Percentiles rank a stretch among this genome's conserved stretches.
These are phyloP conservation scores for Boletus tomentosulus DNA, from an alignment of 768 basidiomycete species.

Conservation along the genomic window DNA sequence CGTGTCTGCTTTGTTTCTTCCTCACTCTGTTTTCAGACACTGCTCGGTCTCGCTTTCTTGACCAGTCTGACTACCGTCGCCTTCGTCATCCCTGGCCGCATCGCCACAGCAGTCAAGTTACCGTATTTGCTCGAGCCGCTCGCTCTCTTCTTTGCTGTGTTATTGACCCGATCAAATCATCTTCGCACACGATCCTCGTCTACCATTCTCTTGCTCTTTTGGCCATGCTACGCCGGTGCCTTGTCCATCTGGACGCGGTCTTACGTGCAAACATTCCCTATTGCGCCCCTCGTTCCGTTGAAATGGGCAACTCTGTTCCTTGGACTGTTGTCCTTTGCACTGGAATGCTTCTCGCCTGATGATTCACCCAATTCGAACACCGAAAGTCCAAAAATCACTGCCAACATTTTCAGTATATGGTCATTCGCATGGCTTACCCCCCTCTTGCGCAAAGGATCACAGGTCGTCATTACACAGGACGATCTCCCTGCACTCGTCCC, in stretches of 20 bases:
- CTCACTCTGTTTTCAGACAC: slow-evolving; percentile 33
- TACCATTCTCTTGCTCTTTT: slow-evolving; percentile 72
- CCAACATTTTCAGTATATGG: slow-evolving; percentile 83
- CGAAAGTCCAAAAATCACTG: slow-evolving; percentile 70
- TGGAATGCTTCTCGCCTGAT: slow-evolving; percentile 66
- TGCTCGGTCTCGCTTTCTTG: slow-evolving; percentile 45
- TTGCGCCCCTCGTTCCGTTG: slow-evolving; percentile 39
- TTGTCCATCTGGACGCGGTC: slow-evolving; percentile 63
- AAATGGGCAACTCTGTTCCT: slow-evolving; percentile 42
- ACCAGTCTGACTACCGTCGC: slow-evolving; percentile 43
- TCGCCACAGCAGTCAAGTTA: slow-evolving; percentile 39
- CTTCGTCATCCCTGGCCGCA: slow-evolving; percentile 35
- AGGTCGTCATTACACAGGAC: slow-evolving; percentile 70
- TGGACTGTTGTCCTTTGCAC: slow-evolving; percentile 49
- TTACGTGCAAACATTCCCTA: slow-evolving; percentile 28
- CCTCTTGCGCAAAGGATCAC: slow-evolving; percentile 68
- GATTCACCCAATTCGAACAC: slow-evolving; percentile 36
- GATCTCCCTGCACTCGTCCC: slow-evolving; percentile 77
- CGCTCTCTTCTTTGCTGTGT: slow-evolving; percentile 43
- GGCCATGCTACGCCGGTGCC: slow-evolving; percentile 60
- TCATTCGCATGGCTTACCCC: slow-evolving; percentile 86
- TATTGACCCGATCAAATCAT: slow-evolving; percentile 66
- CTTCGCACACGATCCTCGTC: slow-evolving; percentile 67
- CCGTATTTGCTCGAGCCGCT: slow-evolving; percentile 58
- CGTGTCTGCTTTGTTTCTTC: background rate